Evolutionary conservation across 2,329 filamentous ascomycete species (phyloP), one percentile per base, ranked within the genome.

Genomic region (Hortaea werneckii): DNA sequence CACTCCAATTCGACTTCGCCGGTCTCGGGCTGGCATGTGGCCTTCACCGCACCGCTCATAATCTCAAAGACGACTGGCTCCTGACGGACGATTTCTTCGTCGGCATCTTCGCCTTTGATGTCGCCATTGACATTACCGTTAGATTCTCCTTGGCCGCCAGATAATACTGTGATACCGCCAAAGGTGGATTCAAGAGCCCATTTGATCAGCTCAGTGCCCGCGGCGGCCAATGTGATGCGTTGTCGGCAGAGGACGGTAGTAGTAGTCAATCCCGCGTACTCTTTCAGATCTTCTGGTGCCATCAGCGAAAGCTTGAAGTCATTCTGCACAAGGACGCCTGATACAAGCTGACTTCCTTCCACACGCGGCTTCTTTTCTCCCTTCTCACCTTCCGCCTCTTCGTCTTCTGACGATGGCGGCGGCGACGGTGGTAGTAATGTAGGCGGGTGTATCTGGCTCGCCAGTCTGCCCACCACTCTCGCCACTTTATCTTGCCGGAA

Each of bases 261-360:
- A 0, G 92, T 96, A 2, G 88, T 95, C 29, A 98, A 72, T n/a
- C 92, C 92, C 0, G 92, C 92, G 63, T 95, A 98, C 66, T 98
- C 92, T 50, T 88, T 82, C 30, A 98, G 74, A 62, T 98, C 92
- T 57, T 96, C 92, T 0, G 92, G 89, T 0, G 89, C 89, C 90
- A 98, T 96, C 30, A 98, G 74, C 0, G 86, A 94, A 61, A 98
- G 79, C 65, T 96, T 95, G 67, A 98, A 96, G 64, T 95, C 92
- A 63, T 94, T 96, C 57, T 96, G 90, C 6, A 98, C 89, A 11
- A 98, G 75, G 0, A 98, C 92, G 28, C 92, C 92, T 0, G 83
- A 85, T 56, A 98, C 79, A 38, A 96, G 73, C 48, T 49, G 63
- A 52, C 35, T 58, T 47, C 29, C 50, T 20, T 45, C 46, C 43